phyloP scores from a whole-genome alignment of 257 asterid species.

The Schizonepeta tenuifolia region DNA sequence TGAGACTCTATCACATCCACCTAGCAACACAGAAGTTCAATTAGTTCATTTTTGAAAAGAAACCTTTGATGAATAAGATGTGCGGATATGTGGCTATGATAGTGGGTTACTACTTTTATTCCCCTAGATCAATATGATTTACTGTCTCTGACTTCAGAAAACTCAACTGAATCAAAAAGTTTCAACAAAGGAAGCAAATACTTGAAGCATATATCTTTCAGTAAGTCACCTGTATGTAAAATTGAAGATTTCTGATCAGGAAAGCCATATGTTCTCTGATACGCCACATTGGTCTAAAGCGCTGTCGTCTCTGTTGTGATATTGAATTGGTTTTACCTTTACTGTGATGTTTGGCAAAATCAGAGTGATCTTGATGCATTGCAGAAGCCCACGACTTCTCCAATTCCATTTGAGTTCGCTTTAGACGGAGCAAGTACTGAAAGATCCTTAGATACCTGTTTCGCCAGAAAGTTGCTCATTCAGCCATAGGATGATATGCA shows the following conservation, averaged over 20 bases:
- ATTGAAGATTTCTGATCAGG: slow-evolving; percentile 92
- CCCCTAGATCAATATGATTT: too few relatives aligned
- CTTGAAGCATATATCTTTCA: background rate
- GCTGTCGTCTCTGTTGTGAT: slow-evolving; percentile 78
- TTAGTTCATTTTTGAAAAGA: slow-evolving; percentile 29
- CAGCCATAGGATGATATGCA: slow-evolving; percentile 32
- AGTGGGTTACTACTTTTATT: slow-evolving; percentile 22
- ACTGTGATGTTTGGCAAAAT: slow-evolving; percentile 62
- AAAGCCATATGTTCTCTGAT: slow-evolving; percentile 99
- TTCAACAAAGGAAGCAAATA: slow-evolving; percentile 6
- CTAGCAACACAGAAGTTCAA: slow-evolving; percentile 46
- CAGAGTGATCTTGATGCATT: slow-evolving; percentile 91
- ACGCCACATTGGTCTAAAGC: slow-evolving; percentile 92
- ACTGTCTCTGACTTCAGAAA: background rate
- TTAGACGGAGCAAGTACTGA: slow-evolving; percentile 88
- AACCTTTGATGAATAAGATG: slow-evolving; percentile 5
- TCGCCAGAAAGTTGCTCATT: slow-evolving; percentile 27
- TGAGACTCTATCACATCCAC: slow-evolving; percentile 99
- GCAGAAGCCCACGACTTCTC: slow-evolving; percentile 99
- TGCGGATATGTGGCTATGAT: background rate
- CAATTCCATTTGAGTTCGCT: slow-evolving; percentile 96
- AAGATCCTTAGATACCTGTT: slow-evolving; percentile 89
- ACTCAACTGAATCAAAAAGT: background rate
- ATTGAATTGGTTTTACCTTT: slow-evolving; percentile 49
- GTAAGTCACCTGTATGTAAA: slow-evolving; percentile 80